Evolutionary conservation across 2,329 filamentous ascomycete species (phyloP).

Genomic region (Leptographium procerum): DNA sequence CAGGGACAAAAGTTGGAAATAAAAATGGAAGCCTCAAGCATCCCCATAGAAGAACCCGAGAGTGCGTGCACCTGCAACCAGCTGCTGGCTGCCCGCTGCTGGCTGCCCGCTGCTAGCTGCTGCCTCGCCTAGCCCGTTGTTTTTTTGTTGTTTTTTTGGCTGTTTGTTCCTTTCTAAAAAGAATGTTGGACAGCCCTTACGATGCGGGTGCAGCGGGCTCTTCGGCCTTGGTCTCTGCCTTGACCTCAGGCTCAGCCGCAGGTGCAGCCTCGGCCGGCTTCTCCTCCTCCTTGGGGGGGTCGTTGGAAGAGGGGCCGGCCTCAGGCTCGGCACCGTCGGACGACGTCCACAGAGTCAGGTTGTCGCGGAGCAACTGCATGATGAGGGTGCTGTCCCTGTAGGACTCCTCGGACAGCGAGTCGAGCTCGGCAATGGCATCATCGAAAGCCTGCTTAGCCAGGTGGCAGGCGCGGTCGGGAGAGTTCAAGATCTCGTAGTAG

Average conservation of each 20-base stretch:
- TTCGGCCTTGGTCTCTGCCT: constrained; percentile 32
- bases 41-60: not conserved
- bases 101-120: not conserved
- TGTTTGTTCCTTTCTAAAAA: not conserved
- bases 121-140: not conserved
- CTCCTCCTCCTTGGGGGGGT: constrained; percentile 45
- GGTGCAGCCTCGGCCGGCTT: not conserved
- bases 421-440: constrained; percentile 92
- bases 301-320: constrained; percentile 30
- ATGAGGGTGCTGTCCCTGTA: constrained; percentile 99
- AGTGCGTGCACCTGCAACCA: not conserved
- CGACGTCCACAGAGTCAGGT: constrained; percentile 98
- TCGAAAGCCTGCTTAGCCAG: constrained; percentile 93
- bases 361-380: constrained; percentile 97
- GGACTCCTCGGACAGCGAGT: constrained; percentile 95
- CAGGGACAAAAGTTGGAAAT: not conserved
- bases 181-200: constrained; percentile 28
- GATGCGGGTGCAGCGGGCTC: constrained; percentile 35
- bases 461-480: constrained; percentile 95
- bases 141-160: not conserved
- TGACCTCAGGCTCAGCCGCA: constrained; percentile 38
- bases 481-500: constrained; percentile 99
- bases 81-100: not conserved
- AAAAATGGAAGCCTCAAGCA: not conserved
- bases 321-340: constrained; percentile 84